phyloP scores from a whole-genome alignment of 2,329 filamentous ascomycete species.

The Colletotrichum theobromicola region DNA sequence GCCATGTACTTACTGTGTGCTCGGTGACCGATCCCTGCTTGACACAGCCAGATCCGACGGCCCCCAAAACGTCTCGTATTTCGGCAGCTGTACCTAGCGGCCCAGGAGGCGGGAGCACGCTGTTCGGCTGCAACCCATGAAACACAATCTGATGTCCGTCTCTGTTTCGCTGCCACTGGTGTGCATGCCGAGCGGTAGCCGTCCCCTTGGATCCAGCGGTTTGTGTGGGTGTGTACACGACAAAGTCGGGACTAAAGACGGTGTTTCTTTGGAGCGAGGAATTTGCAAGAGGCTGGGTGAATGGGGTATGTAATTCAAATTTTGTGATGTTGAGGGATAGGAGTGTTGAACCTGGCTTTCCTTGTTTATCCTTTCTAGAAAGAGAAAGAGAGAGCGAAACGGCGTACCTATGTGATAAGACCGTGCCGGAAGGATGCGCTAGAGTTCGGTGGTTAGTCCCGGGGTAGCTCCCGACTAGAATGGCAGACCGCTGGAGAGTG shows the following conservation, averaged over 20 bases:
- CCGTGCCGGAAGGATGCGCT: neutral
- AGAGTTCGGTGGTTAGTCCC: neutral
- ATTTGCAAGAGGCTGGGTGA: neutral
- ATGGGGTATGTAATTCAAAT: neutral
- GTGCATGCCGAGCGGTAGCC: neutral
- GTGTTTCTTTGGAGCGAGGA: neutral
- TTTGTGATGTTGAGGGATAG: neutral
- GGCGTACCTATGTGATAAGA: neutral
- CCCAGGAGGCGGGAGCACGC: neutral
- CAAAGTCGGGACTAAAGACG: fast-evolving
- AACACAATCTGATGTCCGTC: neutral
- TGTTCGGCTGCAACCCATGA: neutral
- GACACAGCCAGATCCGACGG: neutral
- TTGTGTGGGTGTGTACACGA: neutral
- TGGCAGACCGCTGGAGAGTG: neutral
- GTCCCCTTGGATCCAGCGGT: neutral
- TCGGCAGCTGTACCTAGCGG: neutral
- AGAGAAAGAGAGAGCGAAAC: neutral
- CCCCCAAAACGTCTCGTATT: constrained; percentile 5
- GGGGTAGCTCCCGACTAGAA: neutral
- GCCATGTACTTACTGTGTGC: neutral
- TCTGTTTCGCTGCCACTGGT: neutral
- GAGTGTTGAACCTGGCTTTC: neutral
- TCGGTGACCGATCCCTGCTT: constrained; percentile 1
- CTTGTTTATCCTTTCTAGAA: neutral